A percentile compares a stretch with the other conserved stretches of the same genome.
phyloP scores from a whole-genome alignment of 345 rosid species.

The Ceriops zippeliana region DNA sequence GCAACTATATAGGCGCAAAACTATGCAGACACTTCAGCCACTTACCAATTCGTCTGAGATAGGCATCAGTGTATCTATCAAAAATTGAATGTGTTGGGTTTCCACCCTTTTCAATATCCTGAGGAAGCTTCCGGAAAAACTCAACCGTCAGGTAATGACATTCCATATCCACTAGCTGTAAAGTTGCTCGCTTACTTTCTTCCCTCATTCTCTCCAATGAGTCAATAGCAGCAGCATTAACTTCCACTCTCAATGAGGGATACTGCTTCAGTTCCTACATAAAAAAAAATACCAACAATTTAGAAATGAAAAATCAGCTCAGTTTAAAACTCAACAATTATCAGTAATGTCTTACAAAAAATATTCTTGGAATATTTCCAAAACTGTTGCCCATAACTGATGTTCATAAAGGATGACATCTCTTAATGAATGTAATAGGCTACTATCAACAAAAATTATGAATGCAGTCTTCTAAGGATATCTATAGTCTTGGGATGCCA shows the following conservation, averaged over 20 bases:
- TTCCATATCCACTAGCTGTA: conserved; percentile 93
- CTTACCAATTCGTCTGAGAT: conserved; percentile 80
- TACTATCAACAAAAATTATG: no score
- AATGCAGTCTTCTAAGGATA: no score
- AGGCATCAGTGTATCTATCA: conserved; percentile 82
- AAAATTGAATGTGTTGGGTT: conserved; percentile 87
- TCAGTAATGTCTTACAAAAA: no score
- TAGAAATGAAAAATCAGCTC: no score
- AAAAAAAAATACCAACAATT: no score
- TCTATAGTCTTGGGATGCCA: not conserved
- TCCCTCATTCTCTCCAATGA: conserved; percentile 88
- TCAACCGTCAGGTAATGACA: conserved; percentile 87
- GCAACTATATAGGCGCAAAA: no score
- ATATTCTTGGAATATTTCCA: no score
- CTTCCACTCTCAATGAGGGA: conserved; percentile 84
- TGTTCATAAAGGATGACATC: no score
- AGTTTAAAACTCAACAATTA: no score
- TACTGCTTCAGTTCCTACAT: conserved; percentile 86
- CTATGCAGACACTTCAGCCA: not conserved
- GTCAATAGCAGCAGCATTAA: conserved; percentile 72
- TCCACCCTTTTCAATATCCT: conserved; percentile 93
- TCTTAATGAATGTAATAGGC: no score
- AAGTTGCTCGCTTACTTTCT: conserved; percentile 82
- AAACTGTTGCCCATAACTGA: no score
- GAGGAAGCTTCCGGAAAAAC: conserved; percentile 95